A percentile compares a stretch with the other conserved stretches of the same genome.
Conservation (phyloP, 139 green algal genomes). For the Chlorella sp. region DNA sequence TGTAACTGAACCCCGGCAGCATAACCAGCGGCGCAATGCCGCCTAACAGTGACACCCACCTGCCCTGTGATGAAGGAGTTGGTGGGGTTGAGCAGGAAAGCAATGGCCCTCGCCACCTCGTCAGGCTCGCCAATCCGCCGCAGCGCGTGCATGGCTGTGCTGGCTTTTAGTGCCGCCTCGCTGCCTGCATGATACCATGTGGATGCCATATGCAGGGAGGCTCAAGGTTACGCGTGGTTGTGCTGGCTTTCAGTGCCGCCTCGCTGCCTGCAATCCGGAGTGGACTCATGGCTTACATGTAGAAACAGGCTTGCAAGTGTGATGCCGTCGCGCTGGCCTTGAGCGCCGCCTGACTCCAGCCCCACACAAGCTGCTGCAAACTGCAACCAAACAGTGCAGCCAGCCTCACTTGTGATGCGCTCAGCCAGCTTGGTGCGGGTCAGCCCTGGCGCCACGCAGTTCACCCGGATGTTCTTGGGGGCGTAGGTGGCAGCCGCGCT, state of each 20-base stretch:
- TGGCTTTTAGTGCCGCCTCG: conserved; percentile 61
- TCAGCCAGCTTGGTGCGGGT: conserved; percentile 58
- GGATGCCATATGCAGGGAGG: neutral
- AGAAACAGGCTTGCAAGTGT: too few species aligned
- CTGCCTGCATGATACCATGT: conserved; percentile 29
- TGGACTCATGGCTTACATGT: too few species aligned
- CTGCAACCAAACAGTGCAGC: neutral
- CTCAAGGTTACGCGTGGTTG: neutral
- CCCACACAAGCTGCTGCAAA: neutral
- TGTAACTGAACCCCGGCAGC: neutral
- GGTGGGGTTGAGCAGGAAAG: conserved; percentile 71
- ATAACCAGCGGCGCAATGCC: too few species aligned
- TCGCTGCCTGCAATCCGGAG: too few species aligned
- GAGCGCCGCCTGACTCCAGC: neutral
- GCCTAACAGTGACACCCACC: neutral
- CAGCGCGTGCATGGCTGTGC: conserved; percentile 73
- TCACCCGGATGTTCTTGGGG: conserved; percentile 76
- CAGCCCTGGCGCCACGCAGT: conserved; percentile 81
- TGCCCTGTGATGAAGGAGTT: conserved; percentile 75
- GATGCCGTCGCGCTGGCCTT: too few species aligned
- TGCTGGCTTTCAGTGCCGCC: neutral
- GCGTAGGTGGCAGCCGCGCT: conserved; percentile 74
- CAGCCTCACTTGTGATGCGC: neutral
- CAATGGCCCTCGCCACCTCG: conserved; percentile 74
- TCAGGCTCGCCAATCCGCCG: conserved; percentile 76